Evolutionary conservation across 345 rosid genomes (phyloP), one percentile per base, ranked within the genome.

Genomic region (Populus alba): DNA sequence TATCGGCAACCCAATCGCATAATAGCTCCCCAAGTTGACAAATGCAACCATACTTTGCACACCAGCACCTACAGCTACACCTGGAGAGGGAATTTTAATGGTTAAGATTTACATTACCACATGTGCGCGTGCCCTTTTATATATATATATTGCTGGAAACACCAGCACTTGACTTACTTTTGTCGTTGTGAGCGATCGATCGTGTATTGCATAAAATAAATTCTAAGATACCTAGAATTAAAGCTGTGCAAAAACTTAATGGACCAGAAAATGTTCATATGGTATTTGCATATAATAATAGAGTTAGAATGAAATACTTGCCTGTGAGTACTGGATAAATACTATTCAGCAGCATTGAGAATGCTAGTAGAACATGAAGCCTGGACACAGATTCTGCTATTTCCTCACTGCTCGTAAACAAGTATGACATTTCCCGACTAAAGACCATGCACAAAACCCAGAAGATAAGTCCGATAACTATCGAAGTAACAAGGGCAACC

Each of bases 31-130:
- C 37, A 88, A 43, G 77, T 91, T 89, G 29, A 91, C 82, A 45
- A 67, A 68, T 45, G 89, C 88, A 22, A 84, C 91, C 41, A 61
- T 15, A 71, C 75, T 37, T 68, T 89, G 92, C 70, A 82, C 39
- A 70, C 91, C 91, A 18, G 90, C 79, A 55, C 91, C 92, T 1
- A 91, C 73, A 23, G 92, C 88, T 0, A 85, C 86, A 0, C 93
- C 93, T 91, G 77, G 0, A 43, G 47, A 31, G 27, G 22, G 9
- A 29, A 25, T 45, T 12, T 45, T 1, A 15, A 13, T 15, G 17
- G 51, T 45, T 45, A 15, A 4, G 17, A 45, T 13, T 45, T 45
- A 15, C 51, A 10, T 10, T 41, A 41, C 45, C 45, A 10, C 9
- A 41, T 41, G 45, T 41, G 45, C 45, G 45, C 45, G 13, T 41